phyloP scores from a whole-genome alignment of 2,329 filamentous ascomycete genomes.

The Sporothrix pallida region DNA sequence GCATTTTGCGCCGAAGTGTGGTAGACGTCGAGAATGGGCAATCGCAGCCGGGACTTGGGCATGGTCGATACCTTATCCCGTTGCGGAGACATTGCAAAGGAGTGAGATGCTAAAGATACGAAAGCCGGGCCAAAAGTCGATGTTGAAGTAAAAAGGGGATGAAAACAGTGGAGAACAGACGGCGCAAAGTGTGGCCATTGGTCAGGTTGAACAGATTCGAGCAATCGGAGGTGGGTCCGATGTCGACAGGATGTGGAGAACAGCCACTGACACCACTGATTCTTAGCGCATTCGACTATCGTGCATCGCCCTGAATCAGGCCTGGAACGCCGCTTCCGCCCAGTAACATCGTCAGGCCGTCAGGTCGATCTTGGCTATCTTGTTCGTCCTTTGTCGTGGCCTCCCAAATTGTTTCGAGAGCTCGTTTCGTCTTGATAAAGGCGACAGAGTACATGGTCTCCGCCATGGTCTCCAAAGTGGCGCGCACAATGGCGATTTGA shows the following conservation, averaged over 20 bases:
- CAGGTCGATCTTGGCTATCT: neutral
- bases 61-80: too few species aligned
- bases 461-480: slow-evolving; percentile 9
- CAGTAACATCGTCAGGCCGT: slow-evolving; percentile 26
- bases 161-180: neutral
- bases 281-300: neutral
- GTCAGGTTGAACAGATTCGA: neutral
- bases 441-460: slow-evolving; percentile 24
- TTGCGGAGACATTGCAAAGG: too few species aligned
- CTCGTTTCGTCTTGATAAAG: neutral
- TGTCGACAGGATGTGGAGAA: neutral
- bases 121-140: neutral
- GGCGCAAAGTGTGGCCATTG: slow-evolving; percentile 27
- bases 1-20: slow-evolving; percentile 20
- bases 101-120: slow-evolving; percentile 18
- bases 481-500: slow-evolving; percentile 11
- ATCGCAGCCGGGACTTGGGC: too few species aligned
- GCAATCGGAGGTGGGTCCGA: neutral
- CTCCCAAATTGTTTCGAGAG: slow-evolving; percentile 22
- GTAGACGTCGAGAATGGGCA: neutral
- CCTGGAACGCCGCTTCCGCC: slow-evolving; percentile 24
- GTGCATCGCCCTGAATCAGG: slow-evolving; percentile 17
- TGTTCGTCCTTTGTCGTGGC: neutral
- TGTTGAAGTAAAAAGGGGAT: neutral
- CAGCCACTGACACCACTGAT: neutral